A percentile compares a stretch with the other conserved stretches of the same genome.
Conservation (phyloP, 2,329 filamentous ascomycete species). For the Chaetomium globosum region DNA sequence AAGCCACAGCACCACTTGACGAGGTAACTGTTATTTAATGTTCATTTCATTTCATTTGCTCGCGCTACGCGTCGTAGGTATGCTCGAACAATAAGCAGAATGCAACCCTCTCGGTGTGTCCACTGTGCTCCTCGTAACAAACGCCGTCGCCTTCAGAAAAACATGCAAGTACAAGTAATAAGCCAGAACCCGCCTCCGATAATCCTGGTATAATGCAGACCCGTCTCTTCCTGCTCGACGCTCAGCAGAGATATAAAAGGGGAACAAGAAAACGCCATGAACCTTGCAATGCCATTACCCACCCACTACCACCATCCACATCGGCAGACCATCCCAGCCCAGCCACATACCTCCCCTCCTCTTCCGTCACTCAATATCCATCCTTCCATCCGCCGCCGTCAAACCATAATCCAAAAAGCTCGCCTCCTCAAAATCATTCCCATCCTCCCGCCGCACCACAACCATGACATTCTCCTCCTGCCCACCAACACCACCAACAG, state of each 20-base stretch:
- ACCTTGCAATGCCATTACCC: conserved; percentile 13
- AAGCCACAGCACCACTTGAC: neutral
- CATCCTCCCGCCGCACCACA: conserved; percentile 28
- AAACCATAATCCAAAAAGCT: conserved; percentile 59
- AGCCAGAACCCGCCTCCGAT: neutral
- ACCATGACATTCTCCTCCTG: conserved; percentile 53
- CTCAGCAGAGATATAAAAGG: neutral
- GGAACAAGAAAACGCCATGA: conserved; percentile 31
- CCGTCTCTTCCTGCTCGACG: neutral
- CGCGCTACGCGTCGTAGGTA: conserved; percentile 13
- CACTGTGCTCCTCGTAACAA: neutral
- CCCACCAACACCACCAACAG: conserved; percentile 34
- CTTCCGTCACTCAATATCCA: conserved; percentile 45
- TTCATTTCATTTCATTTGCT: conserved; percentile 9
- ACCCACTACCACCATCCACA: neutral
- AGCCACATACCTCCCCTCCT: neutral
- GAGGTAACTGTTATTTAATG: conserved; percentile 9
- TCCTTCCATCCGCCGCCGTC: conserved; percentile 38
- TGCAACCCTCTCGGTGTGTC: neutral
- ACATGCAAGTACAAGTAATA: conserved; percentile 2
- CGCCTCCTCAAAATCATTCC: conserved; percentile 68
- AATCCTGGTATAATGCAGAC: conserved; percentile 28
- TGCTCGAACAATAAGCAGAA: conserved; percentile 11
- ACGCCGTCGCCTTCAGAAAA: conserved; percentile 1
- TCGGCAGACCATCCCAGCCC: neutral